Evolutionary conservation across 345 rosid species (phyloP).

Genomic region (Eucalyptus erythrocorys): DNA sequence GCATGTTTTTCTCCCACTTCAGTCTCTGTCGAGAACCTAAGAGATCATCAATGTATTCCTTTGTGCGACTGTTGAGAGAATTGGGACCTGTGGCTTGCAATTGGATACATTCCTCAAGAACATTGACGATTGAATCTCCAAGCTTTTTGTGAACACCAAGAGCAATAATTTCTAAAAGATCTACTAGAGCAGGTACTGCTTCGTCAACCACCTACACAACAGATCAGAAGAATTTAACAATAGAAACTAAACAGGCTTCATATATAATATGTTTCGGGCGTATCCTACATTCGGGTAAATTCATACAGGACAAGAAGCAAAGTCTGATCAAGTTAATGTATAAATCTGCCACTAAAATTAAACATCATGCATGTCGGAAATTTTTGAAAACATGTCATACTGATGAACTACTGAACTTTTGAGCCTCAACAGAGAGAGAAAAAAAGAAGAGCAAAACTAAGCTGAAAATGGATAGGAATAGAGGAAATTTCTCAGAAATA

Average conservation of each 20-base stretch:
- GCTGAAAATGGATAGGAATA: neutral
- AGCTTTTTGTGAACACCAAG: constrained; percentile 87
- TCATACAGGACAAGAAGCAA: neutral
- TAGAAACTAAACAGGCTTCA: neutral
- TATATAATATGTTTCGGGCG: neutral
- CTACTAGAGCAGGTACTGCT: constrained; percentile 71
- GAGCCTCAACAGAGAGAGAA: neutral
- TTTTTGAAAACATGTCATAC: neutral
- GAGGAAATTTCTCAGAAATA: neutral
- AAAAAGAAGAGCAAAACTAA: neutral
- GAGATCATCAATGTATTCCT: constrained; percentile 66
- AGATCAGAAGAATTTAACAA: neutral
- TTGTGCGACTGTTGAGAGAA: constrained; percentile 38
- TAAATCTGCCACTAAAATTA: neutral
- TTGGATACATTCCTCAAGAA: constrained; percentile 70
- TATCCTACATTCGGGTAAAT: neutral
- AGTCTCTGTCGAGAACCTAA: constrained; percentile 58
- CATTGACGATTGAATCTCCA: constrained; percentile 67
- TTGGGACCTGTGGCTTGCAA: constrained; percentile 40
- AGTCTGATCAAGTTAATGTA: neutral
- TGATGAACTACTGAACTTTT: neutral
- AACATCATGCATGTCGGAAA: neutral
- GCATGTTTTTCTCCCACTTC: constrained; percentile 90
- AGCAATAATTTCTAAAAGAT: constrained; percentile 65
- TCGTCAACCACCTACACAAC: constrained; percentile 51